Evolutionary conservation across 2,329 filamentous ascomycete species (phyloP).

Genomic region (Penicillium fuscoglaucum): DNA sequence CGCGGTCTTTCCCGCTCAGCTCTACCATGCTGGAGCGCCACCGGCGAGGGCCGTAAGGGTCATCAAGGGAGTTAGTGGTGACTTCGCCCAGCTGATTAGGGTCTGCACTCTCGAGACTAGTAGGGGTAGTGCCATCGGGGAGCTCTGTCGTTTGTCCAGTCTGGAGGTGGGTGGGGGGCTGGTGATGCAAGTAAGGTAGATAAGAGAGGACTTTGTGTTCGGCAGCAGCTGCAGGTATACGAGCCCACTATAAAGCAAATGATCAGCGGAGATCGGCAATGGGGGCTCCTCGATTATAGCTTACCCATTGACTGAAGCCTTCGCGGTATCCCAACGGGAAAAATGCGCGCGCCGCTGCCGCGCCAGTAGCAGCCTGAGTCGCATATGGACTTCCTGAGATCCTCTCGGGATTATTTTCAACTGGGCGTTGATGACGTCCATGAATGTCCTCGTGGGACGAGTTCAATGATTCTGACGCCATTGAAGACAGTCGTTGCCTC

Average conservation of each 20-base stretch:
- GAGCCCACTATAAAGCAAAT: slow-evolving; percentile 67
- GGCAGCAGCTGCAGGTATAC: slow-evolving; percentile 75
- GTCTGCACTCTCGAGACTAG: slow-evolving; percentile 39
- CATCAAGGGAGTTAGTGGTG: slow-evolving; percentile 53
- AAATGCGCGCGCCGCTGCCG: slow-evolving; percentile 36
- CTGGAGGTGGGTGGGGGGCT: slow-evolving; percentile 67
- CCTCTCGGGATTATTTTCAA: slow-evolving; percentile 17
- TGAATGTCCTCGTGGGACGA: slow-evolving; percentile 32
- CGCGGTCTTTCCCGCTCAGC: slow-evolving; percentile 80
- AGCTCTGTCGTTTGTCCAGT: slow-evolving; percentile 50
- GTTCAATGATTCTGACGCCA: slow-evolving; percentile 41
- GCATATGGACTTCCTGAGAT: slow-evolving; percentile 30
- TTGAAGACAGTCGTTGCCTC: slow-evolving; percentile 28
- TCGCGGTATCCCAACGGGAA: slow-evolving; percentile 93
- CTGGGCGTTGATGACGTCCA: slow-evolving; percentile 22
- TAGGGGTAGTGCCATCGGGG: slow-evolving; percentile 26
- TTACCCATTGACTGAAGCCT: slow-evolving; percentile 85
- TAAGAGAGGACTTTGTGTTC: slow-evolving; percentile 86
- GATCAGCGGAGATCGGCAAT: slow-evolving; percentile 15
- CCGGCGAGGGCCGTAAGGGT: slow-evolving; percentile 79
- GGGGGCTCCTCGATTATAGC: slow-evolving; percentile 33
- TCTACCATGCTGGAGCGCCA: slow-evolving; percentile 86
- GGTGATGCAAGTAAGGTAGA: slow-evolving; percentile 73
- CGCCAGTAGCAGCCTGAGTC: slow-evolving; percentile 32
- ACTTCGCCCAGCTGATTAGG: slow-evolving; percentile 47